A percentile compares a stretch with the other conserved stretches of the same genome.
phyloP scores from a whole-genome alignment of 1,284 basidiomycete genomes.

The Xerocomus minutiporus region DNA sequence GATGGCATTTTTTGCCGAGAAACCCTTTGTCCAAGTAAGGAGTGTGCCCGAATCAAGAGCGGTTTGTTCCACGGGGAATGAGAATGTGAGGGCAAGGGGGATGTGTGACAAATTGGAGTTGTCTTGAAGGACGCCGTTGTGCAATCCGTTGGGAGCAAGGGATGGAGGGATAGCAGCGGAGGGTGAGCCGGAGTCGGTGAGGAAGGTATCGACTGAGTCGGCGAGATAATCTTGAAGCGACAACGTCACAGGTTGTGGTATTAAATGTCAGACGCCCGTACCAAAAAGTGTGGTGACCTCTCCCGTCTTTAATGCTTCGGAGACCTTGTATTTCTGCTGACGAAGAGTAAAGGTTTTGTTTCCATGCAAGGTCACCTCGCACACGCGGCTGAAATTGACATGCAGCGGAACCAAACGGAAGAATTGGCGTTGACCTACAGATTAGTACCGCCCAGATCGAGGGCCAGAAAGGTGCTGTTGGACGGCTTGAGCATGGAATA shows the following conservation, averaged over 20 bases:
- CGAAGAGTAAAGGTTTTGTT: constrained; percentile 84
- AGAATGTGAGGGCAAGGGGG: constrained; percentile 90
- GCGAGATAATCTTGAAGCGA: constrained; percentile 81
- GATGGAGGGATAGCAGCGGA: constrained; percentile 42
- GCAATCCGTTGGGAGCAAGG: constrained; percentile 23
- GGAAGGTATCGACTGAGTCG: constrained; percentile 90
- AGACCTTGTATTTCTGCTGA: constrained; percentile 93
- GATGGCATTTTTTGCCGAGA: constrained; percentile 84
- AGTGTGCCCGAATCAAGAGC: constrained; percentile 87
- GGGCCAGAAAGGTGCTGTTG: constrained; percentile 78
- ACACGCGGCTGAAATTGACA: constrained; percentile 69
- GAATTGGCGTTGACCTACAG: constrained; percentile 51
- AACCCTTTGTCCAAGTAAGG: constrained; percentile 97
- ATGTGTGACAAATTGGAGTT: constrained; percentile 49
- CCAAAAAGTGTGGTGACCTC: constrained; percentile 82
- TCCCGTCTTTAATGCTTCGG: constrained; percentile 84
- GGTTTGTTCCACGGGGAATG: constrained; percentile 96
- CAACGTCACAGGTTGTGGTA: constrained; percentile 5
- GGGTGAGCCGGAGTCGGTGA: constrained; percentile 59
- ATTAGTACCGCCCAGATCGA: constrained; percentile 95
- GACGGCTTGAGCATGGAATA: constrained; percentile 1
- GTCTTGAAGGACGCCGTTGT: constrained; percentile 23
- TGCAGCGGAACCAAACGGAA: background rate
- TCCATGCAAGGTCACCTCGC: constrained; percentile 87
- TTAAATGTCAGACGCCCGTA: constrained; percentile 35